These are phyloP conservation scores for Fragosphaeria purpurea DNA, from an alignment of 2,329 filamentous ascomycete genomes.

Conservation along the genomic window DNA sequence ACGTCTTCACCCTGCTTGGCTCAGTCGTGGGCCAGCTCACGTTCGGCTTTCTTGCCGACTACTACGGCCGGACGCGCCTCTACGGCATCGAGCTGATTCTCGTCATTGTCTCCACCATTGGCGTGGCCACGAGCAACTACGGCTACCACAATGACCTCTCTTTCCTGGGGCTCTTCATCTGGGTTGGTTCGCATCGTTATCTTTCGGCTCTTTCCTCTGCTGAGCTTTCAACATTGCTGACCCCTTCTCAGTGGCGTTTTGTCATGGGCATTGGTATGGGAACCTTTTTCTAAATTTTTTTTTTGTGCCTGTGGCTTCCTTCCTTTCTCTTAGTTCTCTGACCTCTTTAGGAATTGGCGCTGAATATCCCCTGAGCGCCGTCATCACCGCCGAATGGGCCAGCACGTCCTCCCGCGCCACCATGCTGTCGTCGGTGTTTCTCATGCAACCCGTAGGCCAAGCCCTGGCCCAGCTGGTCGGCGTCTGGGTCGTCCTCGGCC, in stretches of 20 bases:
- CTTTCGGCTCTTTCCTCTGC: too few species aligned
- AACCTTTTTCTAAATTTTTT: neutral
- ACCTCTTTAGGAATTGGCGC: conserved; percentile 47
- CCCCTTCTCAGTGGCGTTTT: conserved; percentile 33
- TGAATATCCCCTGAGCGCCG: conserved; percentile 56
- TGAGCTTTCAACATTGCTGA: neutral
- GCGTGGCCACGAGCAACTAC: conserved; percentile 41
- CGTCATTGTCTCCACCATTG: conserved; percentile 47
- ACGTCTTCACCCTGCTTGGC: conserved; percentile 41
- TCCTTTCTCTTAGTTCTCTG: neutral
- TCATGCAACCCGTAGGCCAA: conserved; percentile 60
- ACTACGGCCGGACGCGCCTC: conserved; percentile 42
- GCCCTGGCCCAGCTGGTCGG: conserved; percentile 54
- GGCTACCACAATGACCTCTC: conserved; percentile 36
- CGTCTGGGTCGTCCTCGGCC: conserved; percentile 39
- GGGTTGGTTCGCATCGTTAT: conserved; percentile 20
- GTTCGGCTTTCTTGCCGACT: conserved; percentile 45
- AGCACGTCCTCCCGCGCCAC: conserved; percentile 53
- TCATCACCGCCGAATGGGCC: conserved; percentile 58
- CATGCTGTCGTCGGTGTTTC: conserved; percentile 59
- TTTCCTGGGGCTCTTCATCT: conserved; percentile 40
- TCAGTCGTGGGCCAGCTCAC: conserved; percentile 41
- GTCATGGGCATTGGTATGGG: conserved; percentile 40
- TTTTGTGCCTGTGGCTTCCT: neutral
- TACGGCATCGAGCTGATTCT: conserved; percentile 48